phyloP scores from a whole-genome alignment of 1,284 basidiomycete genomes.

The Earliella scabrosa region DNA sequence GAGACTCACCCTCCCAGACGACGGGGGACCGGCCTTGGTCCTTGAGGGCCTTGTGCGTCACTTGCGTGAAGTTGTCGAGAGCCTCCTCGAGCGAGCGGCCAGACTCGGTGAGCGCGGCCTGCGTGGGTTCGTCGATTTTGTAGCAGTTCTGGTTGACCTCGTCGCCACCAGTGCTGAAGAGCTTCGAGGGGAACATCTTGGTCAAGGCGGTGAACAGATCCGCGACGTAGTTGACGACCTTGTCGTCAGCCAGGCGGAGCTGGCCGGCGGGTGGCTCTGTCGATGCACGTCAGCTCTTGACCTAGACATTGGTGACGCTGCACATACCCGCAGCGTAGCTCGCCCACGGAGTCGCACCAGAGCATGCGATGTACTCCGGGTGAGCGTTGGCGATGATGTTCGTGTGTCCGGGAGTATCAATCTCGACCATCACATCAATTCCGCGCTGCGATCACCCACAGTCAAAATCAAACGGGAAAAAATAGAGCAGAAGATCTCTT shows the following conservation, averaged over 20 bases:
- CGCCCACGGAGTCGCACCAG: constrained; percentile 64
- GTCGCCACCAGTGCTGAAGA: constrained; percentile 85
- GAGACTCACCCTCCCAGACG: constrained; percentile 73
- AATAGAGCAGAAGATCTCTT: constrained; percentile 30
- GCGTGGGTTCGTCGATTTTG: constrained; percentile 60
- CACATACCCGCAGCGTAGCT: constrained; percentile 59
- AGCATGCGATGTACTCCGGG: constrained; percentile 79
- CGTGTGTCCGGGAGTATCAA: constrained; percentile 84
- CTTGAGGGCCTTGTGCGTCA: constrained; percentile 51
- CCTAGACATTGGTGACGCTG: not conserved
- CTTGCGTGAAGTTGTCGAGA: constrained; percentile 62
- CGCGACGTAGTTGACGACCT: constrained; percentile 47
- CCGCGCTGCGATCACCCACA: constrained; percentile 55
- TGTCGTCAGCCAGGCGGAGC: constrained; percentile 63
- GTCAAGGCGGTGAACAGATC: constrained; percentile 48
- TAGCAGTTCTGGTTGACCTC: constrained; percentile 81
- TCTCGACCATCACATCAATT: constrained; percentile 76
- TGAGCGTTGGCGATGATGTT: constrained; percentile 65
- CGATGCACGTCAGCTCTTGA: constrained; percentile 1
- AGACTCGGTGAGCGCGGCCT: constrained; percentile 48
- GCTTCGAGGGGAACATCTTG: constrained; percentile 55
- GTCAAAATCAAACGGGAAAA: not conserved
- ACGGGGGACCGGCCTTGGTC: constrained; percentile 58
- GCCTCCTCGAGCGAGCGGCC: constrained; percentile 67
- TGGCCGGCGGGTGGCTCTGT: constrained; percentile 83